Evolutionary conservation across 2,329 filamentous ascomycete genomes (phyloP), one percentile per base, ranked within the genome.

Genomic region (Coniochaeta sp.): DNA sequence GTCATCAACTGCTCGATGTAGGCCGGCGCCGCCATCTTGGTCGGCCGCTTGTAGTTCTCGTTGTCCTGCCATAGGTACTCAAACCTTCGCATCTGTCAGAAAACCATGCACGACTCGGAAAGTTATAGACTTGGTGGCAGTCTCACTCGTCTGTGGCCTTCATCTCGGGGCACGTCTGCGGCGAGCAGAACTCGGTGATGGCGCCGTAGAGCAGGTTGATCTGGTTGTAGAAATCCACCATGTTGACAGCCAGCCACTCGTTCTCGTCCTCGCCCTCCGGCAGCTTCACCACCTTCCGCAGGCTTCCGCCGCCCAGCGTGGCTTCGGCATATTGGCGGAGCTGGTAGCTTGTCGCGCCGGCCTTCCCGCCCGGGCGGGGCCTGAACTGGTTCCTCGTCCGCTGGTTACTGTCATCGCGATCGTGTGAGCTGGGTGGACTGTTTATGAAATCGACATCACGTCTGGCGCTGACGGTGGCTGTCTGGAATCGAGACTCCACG

Each of bases 181-280:
- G 93, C 28, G 95, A 98, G 81, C 95, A 99, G 77, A 99, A 99
- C 73, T 99, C 95, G 62, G 95, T 99, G 72, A 99, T 99, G 66
- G 95, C 95, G 62, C 96, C 96, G 74, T 99, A 99, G 62, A 99
- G 88, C 38, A 99, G 84, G 77, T 99, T 99, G 81, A 99, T 96
- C 77, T 99, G 95, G 80, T 99, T 99, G 85, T 99, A 99, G 77
- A 99, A 99, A 77, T 99, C 95, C 79, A 99, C 95, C 79, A 99
- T 90, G 77, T 99, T 99, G 68, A 99, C 95, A 30, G 95, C 95
- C 63, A 99, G 77, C 95, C 95, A 99, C 76, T 99, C 95, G 72
- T 97, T 96, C 77, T 96, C 84, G 72, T 99, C 95, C 73, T 99
- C 95, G 61, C 96, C 95, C 71, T 99, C 96, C 16, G 96, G 95